Base-by-base conservation (phyloP, 2,329 filamentous ascomycete genomes). In the Exophiala lecanii-corni region DNA sequence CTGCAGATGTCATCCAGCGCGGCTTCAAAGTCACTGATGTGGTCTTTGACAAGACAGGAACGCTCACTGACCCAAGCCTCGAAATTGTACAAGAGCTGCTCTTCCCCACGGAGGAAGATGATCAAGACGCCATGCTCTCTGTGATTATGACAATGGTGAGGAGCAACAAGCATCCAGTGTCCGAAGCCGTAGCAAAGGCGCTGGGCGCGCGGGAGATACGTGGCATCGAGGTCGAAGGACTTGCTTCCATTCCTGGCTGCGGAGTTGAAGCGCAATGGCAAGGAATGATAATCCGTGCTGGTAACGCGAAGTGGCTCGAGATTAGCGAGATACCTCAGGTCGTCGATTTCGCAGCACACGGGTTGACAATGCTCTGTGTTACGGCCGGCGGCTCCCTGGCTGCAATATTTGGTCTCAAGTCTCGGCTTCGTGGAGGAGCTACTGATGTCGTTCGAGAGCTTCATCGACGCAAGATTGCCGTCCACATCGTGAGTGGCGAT, bases 11-110 rank as follows among this genome's bases (percentile, higher is more conserved):
- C 2, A 77, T 86, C 15, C 84, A 89, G 57, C 62, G 74, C 1
- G 79, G 77, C 0, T 66, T 74, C 41, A 81, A 76, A 45, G 66
- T 76, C 0, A 73, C 78, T 0, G 78, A 89, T 54, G 75, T 89
- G 2, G 73, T 91, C 0, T 84, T 91, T 52, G 85, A 91, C 67
- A 91, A 91, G 63, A 91, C 86, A 0, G 85, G 86, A 0, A 91
- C 85, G 0, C 60, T 91, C 6, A 89, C 85, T 0, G 59, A 69
- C 18, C 82, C 80, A 0, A 69, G 72, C n/a, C 60, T 75, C 2
- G n/a, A n/a, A n/a, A 46, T 56, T 0, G 70, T 73, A 5, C 55
- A 63, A 1, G 48, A 53, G 4, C 55, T 62, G 47, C 41, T 58
- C 18, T 58, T 61, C 37, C 36, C 60, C 3, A 9, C 32, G 7